Evolutionary conservation across 495 filamentous ascomycete genomes (phyloP), one percentile per base, ranked within the genome.

Genomic region (Aspergillus steynii): DNA sequence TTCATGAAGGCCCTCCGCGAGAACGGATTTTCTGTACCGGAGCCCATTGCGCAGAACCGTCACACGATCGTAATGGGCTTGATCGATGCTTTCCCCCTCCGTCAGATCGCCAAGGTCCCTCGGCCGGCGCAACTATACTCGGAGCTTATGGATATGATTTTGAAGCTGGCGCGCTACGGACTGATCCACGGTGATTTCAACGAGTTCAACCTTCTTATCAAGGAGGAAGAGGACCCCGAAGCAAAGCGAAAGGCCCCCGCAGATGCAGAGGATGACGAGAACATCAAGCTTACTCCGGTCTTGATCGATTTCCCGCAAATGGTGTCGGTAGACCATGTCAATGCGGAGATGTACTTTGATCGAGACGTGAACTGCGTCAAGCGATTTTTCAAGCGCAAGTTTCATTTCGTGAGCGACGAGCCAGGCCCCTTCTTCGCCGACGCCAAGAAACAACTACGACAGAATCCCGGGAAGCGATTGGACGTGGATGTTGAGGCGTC

Each of bases 161-260:
- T 99, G 49, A 80, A 85, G 53, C 82, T 99, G 28, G 95, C 95
- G n/a, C 81, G 83, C 31, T 87, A 89, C 66, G 96, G 95, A 7
- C 77, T 99, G 58, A 98, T 99, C 56, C 95, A 99, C 72, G 96
- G 95, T 64, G 95, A 99, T 72, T 98, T 96, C 79, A 99, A 99
- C 78, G 96, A 98, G 77, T 99, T 99, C 81, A 99, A 99, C 69
- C 91, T 99, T 60, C 81, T 99, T 25, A 87, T 98, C 73, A 87
- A 92, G 64, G 93, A 96, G 66, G 82, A 85, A 34, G 72, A 74
- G 37, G 66, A 77, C 26, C 68, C 77, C 1, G 75, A 78, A 25
- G 74, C 61, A 2, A 74, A 78, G 51, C 75, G 73, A 9, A 77
- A 79, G 45, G 71, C 63, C 4, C 61, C 67, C 9, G 72, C 61